Evolutionary conservation across 306 rosid species (phyloP).

Genomic region (Sechiopsis laciniata): DNA sequence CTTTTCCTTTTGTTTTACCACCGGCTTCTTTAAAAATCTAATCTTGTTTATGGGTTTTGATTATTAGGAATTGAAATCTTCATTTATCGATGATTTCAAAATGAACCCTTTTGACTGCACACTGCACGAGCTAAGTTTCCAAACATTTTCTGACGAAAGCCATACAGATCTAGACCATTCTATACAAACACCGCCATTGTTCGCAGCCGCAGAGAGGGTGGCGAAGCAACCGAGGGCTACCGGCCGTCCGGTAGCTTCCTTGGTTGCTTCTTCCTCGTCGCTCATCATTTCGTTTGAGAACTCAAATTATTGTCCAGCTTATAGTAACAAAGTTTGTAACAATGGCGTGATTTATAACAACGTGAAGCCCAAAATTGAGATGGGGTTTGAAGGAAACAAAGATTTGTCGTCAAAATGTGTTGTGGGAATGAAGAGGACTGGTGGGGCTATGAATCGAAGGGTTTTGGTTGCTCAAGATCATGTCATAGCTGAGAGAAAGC

Average conservation of each 20-base stretch:
- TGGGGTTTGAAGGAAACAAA: background rate
- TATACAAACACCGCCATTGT: background rate
- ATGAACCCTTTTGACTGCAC: slow-evolving; percentile 32
- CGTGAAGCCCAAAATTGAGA: slow-evolving; percentile 1
- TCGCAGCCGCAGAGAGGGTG: slow-evolving; percentile 21
- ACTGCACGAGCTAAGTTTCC: slow-evolving; percentile 35
- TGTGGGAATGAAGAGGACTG: slow-evolving; percentile 33
- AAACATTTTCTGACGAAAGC: slow-evolving; percentile 16
- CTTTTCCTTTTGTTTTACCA: background rate
- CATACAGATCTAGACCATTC: slow-evolving; percentile 27
- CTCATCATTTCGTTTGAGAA: slow-evolving; percentile 56
- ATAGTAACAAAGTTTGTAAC: background rate
- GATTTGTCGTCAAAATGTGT: slow-evolving; percentile 19
- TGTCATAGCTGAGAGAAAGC: slow-evolving; percentile 66
- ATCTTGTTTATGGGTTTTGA: background rate
- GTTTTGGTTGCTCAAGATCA: slow-evolving; percentile 54
- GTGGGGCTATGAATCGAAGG: slow-evolving; percentile 27
- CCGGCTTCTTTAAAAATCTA: background rate
- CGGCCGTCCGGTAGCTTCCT: slow-evolving; percentile 17
- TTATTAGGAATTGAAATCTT: slow-evolving; percentile 32
- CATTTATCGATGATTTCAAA: slow-evolving; percentile 22
- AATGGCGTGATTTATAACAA: slow-evolving; percentile 27
- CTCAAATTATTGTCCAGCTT: slow-evolving; percentile 16
- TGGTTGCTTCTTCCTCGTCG: slow-evolving; percentile 30
- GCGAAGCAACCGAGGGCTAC: slow-evolving; percentile 36